Evolutionary conservation across 1,284 basidiomycete genomes (phyloP), one percentile per base, ranked within the genome.

Genomic region (Fomitopsis palustris): DNA sequence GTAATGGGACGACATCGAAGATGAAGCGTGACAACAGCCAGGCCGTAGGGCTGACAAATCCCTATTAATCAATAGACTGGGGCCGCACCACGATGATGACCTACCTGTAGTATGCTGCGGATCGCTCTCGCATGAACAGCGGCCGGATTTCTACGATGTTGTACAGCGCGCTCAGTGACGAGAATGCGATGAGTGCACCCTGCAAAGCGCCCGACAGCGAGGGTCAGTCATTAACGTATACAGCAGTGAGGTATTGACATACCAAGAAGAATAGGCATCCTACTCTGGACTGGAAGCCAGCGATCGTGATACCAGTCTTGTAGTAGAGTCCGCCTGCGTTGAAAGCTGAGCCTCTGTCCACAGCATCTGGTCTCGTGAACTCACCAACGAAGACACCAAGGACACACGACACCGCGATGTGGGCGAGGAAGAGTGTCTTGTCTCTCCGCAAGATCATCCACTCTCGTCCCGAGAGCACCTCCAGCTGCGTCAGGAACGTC

Each of bases 281-380:
- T n/a, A 96, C 83, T 41, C 93, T 82, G 21, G 89, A 93, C 72
- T 96, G 95, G 81, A 96, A 96, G 0, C 95, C 94, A 23, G 92
- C 90, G 60, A 96, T 96, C 1, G 85, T 89, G 12, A 82, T 74
- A 49, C 82, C 83, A 0, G 92, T 93, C 37, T 94, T 72, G 75
- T 80, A 96, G 72, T 95, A 96, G 57, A 95, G 72, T 0, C 93
- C 93, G 56, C 93, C 93, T 80, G 70, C 65, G 51, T 21, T 17
- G 45, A 54, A 57, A 21, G 16, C 39, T 29, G 16, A 51, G 23
- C 8, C n/a, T 6, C 19, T 6, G 42, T 12, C 14, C 10, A 29
- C 21, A 53, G 1, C 27, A 45, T 5, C 33, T 37, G 54, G 19
- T 12, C 54, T 39, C 10, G 23, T 17, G 37, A 55, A 69, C 81